Conservation (phyloP, 1,139 yeast species). For the Insectozyma bohioensis region DNA sequence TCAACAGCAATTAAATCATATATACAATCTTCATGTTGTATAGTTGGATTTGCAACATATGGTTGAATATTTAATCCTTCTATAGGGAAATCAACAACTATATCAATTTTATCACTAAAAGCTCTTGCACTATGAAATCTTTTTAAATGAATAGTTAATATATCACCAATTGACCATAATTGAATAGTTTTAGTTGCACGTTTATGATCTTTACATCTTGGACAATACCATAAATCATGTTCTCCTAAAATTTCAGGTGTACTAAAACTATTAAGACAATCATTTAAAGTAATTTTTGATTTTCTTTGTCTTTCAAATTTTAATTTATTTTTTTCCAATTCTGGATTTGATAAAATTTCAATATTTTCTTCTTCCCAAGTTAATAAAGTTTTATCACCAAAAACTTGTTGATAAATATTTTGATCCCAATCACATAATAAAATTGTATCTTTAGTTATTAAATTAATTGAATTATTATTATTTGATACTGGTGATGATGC, state of each 20-base stretch:
- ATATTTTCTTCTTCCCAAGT: conserved; percentile 56
- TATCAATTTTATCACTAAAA: conserved; percentile 86
- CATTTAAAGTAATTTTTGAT: conserved; percentile 62
- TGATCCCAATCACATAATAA: conserved; percentile 74
- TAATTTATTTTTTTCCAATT: conserved; percentile 47
- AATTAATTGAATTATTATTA: conserved; percentile 2
- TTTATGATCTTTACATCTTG: conserved; percentile 81
- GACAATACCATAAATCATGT: conserved; percentile 94
- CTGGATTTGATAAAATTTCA: conserved; percentile 49
- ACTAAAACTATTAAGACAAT: conserved; percentile 75
- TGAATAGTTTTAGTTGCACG: conserved; percentile 91
- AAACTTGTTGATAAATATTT: conserved; percentile 48
- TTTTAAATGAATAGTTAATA: conserved; percentile 84
- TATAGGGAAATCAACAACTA: conserved; percentile 83
- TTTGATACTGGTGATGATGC: conserved; percentile 9
- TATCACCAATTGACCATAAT: conserved; percentile 89
- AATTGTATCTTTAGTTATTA: conserved; percentile 41
- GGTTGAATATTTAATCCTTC: conserved; percentile 72
- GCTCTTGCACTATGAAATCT: conserved; percentile 85
- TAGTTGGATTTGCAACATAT: conserved; percentile 44
- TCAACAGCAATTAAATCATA: conserved; percentile 93
- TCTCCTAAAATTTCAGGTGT: conserved; percentile 84
- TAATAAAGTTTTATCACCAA: conserved; percentile 44
- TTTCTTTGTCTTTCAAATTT: conserved; percentile 39
- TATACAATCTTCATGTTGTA: conserved; percentile 33